Conservation (phyloP, 257 asterid species). For the Solanum pennellii region DNA sequence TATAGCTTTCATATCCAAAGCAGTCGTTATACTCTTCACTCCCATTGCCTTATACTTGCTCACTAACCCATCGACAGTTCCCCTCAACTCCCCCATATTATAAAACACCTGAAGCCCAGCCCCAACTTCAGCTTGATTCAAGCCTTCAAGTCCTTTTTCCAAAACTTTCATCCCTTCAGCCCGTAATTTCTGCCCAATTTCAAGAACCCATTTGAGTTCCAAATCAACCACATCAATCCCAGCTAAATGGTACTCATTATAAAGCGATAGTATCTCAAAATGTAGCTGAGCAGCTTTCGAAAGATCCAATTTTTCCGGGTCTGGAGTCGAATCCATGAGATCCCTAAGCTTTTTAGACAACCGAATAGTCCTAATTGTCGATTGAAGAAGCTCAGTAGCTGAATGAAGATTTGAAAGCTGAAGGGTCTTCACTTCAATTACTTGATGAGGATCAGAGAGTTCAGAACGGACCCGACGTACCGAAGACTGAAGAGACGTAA, state of each 20-base stretch:
- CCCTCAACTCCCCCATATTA: slow-evolving; percentile 93
- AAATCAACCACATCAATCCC: slow-evolving; percentile 80
- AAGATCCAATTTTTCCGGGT: slow-evolving; percentile 65
- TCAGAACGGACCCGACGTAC: slow-evolving; percentile 63
- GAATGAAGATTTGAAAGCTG: slow-evolving; percentile 69
- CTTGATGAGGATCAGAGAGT: slow-evolving; percentile 74
- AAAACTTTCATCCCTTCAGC: slow-evolving; percentile 80
- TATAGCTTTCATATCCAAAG: slow-evolving; percentile 92
- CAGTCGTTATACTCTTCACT: slow-evolving; percentile 57
- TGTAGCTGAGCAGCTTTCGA: slow-evolving; percentile 90
- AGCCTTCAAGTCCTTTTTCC: slow-evolving; percentile 66
- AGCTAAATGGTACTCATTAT: slow-evolving; percentile 53
- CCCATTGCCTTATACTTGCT: slow-evolving; percentile 81
- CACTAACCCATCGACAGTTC: slow-evolving; percentile 78
- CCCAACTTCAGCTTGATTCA: slow-evolving; percentile 96
- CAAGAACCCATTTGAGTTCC: slow-evolving; percentile 83
- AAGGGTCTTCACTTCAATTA: slow-evolving; percentile 47
- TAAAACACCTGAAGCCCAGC: slow-evolving; percentile 94
- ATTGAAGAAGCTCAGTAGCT: slow-evolving; percentile 50
- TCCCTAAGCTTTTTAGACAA: slow-evolving; percentile 56
- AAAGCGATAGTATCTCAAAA: slow-evolving; percentile 63
- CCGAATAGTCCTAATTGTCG: slow-evolving; percentile 50
- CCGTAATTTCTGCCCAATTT: slow-evolving; percentile 65
- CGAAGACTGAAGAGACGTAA: slow-evolving; percentile 68
- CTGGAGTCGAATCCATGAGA: slow-evolving; percentile 39